phyloP scores from a whole-genome alignment of 1,284 basidiomycete species.

The Cutaneotrichosporon dermatis region DNA sequence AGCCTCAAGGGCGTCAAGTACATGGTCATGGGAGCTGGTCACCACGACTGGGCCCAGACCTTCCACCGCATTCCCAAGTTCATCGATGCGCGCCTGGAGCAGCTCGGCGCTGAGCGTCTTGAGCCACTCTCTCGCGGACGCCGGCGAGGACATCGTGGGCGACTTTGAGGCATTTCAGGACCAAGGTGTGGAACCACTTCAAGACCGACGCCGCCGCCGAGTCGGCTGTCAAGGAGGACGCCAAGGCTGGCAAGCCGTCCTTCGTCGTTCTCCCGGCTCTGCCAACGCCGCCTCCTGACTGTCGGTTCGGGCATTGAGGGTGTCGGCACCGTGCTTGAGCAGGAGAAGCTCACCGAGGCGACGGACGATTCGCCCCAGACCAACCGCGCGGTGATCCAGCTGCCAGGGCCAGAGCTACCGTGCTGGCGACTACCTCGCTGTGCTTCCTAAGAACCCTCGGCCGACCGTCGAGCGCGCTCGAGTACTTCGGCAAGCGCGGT shows the following conservation, averaged over 20 bases:
- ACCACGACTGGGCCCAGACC: conserved; percentile 56
- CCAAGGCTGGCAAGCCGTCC: neutral
- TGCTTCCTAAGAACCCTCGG: conserved; percentile 32
- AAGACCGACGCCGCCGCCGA: neutral
- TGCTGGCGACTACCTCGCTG: conserved; percentile 55
- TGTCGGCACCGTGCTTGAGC: conserved; percentile 13
- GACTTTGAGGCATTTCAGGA: conserved; percentile 54
- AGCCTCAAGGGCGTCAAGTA: conserved; percentile 49
- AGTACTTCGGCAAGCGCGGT: conserved; percentile 11
- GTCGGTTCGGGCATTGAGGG: conserved; percentile 15
- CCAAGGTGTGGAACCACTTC: conserved; percentile 50
- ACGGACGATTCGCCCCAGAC: conserved; percentile 13
- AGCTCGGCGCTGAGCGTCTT: conserved; percentile 51
- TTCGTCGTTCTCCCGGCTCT: conserved; percentile 4
- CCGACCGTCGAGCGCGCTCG: conserved; percentile 9
- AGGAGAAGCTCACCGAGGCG: conserved; percentile 17
- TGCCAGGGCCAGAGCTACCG: conserved; percentile 51
- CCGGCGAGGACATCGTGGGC: conserved; percentile 53
- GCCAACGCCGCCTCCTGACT: conserved; percentile 12
- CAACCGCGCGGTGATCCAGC: conserved; percentile 51
- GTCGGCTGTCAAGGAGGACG: neutral
- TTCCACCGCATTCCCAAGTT: conserved; percentile 56
- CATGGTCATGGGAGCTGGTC: conserved; percentile 57
- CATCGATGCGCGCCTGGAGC: conserved; percentile 50
- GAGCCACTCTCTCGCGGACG: conserved; percentile 25